Evolutionary conservation across 2,329 filamentous ascomycete genomes (phyloP).

Genomic region (Colletotrichum sidae): DNA sequence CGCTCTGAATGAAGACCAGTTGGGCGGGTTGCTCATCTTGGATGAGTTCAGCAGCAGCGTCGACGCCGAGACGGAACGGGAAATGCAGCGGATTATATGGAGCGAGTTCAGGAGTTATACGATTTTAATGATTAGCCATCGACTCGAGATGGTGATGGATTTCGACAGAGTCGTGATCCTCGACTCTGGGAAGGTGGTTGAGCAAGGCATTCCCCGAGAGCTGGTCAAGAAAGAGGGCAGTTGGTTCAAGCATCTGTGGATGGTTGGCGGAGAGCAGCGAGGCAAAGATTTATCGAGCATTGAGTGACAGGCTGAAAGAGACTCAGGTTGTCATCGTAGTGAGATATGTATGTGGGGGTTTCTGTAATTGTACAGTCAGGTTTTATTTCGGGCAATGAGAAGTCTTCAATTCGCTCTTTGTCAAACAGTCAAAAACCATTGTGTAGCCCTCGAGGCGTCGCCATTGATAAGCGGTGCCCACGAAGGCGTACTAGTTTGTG

Average conservation of each 20-base stretch:
- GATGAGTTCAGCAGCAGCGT: conserved; percentile 49
- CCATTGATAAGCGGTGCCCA: no score
- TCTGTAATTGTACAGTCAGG: no score
- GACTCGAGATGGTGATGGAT: conserved; percentile 56
- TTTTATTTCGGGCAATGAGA: no score
- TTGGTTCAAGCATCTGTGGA: background rate
- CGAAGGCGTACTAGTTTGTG: no score
- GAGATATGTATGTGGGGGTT: no score
- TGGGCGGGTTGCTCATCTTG: conserved; percentile 46
- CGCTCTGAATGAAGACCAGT: conserved; percentile 42
- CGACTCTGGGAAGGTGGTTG: conserved; percentile 54
- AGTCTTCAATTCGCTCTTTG: no score
- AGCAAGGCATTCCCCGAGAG: conserved; percentile 38
- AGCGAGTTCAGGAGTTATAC: conserved; percentile 52
- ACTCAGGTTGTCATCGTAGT: no score
- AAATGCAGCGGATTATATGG: conserved; percentile 41
- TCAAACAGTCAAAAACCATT: no score
- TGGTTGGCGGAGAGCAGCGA: no score
- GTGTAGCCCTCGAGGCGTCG: no score
- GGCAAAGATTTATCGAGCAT: no score
- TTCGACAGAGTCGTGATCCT: conserved; percentile 59
- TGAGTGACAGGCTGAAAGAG: no score
- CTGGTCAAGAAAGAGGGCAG: background rate
- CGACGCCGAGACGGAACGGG: conserved; percentile 47
- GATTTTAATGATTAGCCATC: conserved; percentile 54